These are phyloP conservation scores for Thelephora ganbajun DNA, from an alignment of 768 basidiomycete species.

Conservation along the genomic window DNA sequence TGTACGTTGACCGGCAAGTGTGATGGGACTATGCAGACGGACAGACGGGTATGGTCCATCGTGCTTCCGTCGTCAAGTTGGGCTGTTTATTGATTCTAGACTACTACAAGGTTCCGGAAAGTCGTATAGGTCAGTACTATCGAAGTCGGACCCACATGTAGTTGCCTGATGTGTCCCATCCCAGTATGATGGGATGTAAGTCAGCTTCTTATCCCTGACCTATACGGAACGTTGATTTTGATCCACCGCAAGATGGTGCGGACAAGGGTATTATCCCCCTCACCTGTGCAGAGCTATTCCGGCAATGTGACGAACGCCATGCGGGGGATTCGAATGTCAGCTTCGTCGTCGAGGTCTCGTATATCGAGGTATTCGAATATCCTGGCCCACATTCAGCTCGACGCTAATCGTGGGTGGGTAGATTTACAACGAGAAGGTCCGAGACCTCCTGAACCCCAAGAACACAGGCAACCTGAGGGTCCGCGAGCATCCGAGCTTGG, in stretches of 20 bases:
- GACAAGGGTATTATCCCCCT: conserved; percentile 98
- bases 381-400: not conserved
- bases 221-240: not conserved
- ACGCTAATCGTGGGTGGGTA: conserved; percentile 15
- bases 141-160: not conserved
- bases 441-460: conserved; percentile 93
- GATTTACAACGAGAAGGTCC: conserved; percentile 98
- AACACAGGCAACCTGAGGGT: conserved; percentile 94
- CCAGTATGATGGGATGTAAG: conserved; percentile 93
- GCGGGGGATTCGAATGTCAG: conserved; percentile 50
- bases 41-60: conserved; percentile 59
- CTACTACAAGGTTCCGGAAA: conserved; percentile 62
- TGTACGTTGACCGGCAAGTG: conserved; percentile 4
- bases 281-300: conserved; percentile 87
- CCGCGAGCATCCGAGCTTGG: conserved; percentile 89
- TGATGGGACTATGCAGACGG: conserved; percentile 31
- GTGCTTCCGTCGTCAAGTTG: not conserved
- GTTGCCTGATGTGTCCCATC: not conserved
- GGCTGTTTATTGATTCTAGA: not conserved
- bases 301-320: conserved; percentile 57
- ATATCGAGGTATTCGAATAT: conserved; percentile 63
- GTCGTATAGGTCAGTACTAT: conserved; percentile 63
- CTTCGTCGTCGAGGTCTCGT: conserved; percentile 95
- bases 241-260: conserved; percentile 49
- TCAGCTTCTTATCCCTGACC: conserved; percentile 13